Evolutionary conservation across 1,284 basidiomycete genomes (phyloP).

Genomic region (Ganoderma lingzhi): DNA sequence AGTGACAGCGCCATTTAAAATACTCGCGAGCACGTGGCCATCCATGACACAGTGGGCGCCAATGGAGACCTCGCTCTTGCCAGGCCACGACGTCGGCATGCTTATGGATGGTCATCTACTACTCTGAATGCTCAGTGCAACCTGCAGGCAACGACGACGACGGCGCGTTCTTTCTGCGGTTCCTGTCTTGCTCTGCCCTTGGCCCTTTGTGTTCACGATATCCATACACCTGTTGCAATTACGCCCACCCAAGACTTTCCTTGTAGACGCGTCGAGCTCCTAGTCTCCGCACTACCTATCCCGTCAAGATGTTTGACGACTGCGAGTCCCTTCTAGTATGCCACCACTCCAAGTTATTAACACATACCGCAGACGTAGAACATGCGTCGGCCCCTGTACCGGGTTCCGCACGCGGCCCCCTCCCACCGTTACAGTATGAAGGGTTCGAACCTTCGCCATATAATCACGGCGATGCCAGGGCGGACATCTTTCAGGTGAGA

Average conservation of each 20-base stretch:
- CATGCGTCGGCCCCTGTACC: constrained; percentile 68
- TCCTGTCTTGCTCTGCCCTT: not conserved
- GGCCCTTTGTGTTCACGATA: not conserved
- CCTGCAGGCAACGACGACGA: no score
- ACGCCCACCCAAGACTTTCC: not conserved
- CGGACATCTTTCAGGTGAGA: constrained; percentile 52
- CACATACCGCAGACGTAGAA: constrained; percentile 73
- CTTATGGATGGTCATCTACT: no score
- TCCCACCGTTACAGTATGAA: constrained; percentile 78
- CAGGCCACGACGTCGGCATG: no score
- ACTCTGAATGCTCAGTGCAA: no score
- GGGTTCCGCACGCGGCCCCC: constrained; percentile 49
- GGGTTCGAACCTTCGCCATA: constrained; percentile 84
- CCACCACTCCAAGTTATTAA: constrained; percentile 9
- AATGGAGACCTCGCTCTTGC: no score
- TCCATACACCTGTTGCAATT: not conserved
- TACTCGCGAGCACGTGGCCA: no score
- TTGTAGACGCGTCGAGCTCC: no score
- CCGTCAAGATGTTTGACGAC: constrained; percentile 79
- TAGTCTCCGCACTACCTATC: not conserved
- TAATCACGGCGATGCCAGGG: constrained; percentile 55
- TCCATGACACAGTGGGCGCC: no score
- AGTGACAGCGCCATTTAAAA: no score
- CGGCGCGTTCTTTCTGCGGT: no score
- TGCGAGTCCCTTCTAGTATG: constrained; percentile 60